Evolutionary conservation across 148 eudicot species (phyloP).

Genomic region (Vaccinium darrowii): DNA sequence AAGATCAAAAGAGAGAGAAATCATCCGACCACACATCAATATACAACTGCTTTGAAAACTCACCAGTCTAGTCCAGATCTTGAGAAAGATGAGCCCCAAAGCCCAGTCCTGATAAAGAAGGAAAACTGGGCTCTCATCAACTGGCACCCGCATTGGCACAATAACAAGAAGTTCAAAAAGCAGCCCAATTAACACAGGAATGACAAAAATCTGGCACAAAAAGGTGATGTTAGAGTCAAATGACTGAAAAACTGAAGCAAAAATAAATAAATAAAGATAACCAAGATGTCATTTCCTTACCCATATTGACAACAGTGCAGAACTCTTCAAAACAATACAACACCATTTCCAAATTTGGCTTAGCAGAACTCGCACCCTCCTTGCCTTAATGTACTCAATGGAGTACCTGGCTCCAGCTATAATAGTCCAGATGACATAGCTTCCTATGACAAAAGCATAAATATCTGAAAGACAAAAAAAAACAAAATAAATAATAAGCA

Average conservation of each 20-base stretch:
- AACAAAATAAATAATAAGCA: background rate
- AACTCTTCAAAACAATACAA: slow-evolving; percentile 80
- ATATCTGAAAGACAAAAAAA: slow-evolving; percentile 42
- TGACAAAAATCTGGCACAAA: slow-evolving; percentile 69
- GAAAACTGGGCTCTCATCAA: slow-evolving; percentile 98
- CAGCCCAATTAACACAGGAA: slow-evolving; percentile 88
- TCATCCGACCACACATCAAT: background rate
- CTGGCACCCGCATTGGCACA: slow-evolving; percentile 96
- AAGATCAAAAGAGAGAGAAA: background rate
- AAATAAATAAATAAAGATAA: background rate
- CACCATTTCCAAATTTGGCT: slow-evolving; percentile 88
- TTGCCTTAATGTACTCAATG: slow-evolving; percentile 62
- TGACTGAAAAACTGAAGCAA: background rate
- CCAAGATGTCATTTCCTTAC: slow-evolving; percentile 41
- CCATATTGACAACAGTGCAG: slow-evolving; percentile 82
- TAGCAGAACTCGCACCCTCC: slow-evolving; percentile 64
- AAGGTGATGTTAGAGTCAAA: background rate
- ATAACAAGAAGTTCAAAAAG: slow-evolving; percentile 96
- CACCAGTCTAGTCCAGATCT: slow-evolving; percentile 97
- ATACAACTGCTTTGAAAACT: slow-evolving; percentile 21
- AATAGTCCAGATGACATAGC: slow-evolving; percentile 90
- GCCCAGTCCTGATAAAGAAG: slow-evolving; percentile 99
- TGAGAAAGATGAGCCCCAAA: slow-evolving; percentile 81
- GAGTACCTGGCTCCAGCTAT: slow-evolving; percentile 86
- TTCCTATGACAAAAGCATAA: slow-evolving; percentile 93